These are phyloP conservation scores for Tylopilus felleus DNA, from an alignment of 768 basidiomycete genomes.

Conservation along the genomic window DNA sequence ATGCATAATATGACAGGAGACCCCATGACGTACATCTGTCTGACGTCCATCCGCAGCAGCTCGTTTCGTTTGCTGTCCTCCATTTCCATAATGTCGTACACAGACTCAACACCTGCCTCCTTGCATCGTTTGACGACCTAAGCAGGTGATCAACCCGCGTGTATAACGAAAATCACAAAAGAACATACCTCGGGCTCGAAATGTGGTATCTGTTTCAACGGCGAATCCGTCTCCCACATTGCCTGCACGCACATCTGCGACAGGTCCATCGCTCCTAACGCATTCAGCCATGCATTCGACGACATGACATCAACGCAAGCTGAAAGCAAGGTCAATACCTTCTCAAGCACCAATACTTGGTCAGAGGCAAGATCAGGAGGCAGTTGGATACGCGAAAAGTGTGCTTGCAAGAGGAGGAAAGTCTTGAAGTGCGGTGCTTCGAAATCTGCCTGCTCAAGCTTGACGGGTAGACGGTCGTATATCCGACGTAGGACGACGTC, in stretches of 20 bases:
- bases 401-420: conserved; percentile 93
- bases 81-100: conserved; percentile 98
- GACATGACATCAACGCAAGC: conserved; percentile 99
- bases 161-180: neutral
- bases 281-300: conserved; percentile 92
- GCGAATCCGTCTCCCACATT: conserved; percentile 96
- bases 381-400: conserved; percentile 89
- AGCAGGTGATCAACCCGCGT: neutral
- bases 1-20: neutral
- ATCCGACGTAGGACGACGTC: conserved; percentile 79
- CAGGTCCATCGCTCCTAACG: conserved; percentile 94
- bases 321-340: conserved; percentile 85
- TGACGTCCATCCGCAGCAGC: conserved; percentile 78
- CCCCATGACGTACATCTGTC: conserved; percentile 68
- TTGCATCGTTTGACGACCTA: conserved; percentile 85
- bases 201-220: conserved; percentile 93
- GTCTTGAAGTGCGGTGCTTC: conserved; percentile 98
- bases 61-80: conserved; percentile 86
- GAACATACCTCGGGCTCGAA: conserved; percentile 78
- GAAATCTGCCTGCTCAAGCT: conserved; percentile 79
- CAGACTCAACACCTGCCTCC: conserved; percentile 75
- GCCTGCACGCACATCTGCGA: conserved; percentile 99
- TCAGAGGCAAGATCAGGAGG: conserved; percentile 94
- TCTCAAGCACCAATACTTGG: conserved; percentile 82
- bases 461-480: conserved; percentile 96